Evolutionary conservation across 2,329 filamentous ascomycete species (phyloP).

Genomic region (Sarocladiaceae sp.): DNA sequence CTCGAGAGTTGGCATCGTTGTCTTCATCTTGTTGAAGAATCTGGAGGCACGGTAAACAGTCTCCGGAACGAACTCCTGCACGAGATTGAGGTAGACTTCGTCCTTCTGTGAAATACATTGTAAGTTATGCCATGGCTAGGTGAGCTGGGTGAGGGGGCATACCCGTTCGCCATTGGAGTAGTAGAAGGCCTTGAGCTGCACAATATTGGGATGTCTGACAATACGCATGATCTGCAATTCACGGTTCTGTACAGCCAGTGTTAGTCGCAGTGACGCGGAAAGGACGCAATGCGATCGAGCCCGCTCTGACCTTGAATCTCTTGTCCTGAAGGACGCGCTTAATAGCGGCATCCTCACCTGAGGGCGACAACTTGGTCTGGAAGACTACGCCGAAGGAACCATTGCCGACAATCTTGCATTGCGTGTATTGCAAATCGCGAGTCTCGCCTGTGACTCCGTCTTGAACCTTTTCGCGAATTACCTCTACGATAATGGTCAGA

Average conservation of each 20-base stretch:
- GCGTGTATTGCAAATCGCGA: conserved; percentile 94
- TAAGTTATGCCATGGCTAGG: no score
- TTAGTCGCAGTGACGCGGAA: conserved; percentile 13
- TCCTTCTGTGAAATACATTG: no score
- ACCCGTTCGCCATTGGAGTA: conserved; percentile 98
- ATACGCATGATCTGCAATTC: conserved; percentile 99
- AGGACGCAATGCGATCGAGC: neutral
- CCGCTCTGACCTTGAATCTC: conserved; percentile 80
- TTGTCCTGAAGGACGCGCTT: conserved; percentile 99
- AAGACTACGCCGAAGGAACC: conserved; percentile 98
- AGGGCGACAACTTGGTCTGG: conserved; percentile 97
- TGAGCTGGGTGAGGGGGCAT: conserved; percentile 26
- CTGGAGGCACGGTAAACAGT: conserved; percentile 96
- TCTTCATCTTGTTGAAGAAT: conserved; percentile 99
- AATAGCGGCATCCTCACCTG: conserved; percentile 96
- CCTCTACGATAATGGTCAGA: conserved; percentile 60
- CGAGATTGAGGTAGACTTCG: conserved; percentile 96
- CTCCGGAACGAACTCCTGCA: conserved; percentile 96
- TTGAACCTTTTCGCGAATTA: conserved; percentile 97
- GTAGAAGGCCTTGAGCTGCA: conserved; percentile 98
- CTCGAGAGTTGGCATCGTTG: conserved; percentile 96
- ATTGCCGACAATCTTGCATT: conserved; percentile 99
- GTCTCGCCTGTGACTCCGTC: conserved; percentile 96
- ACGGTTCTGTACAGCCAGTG: conserved; percentile 66
- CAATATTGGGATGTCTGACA: conserved; percentile 96